Percentiles rank a stretch among this genome's conserved stretches.
Evolutionary conservation across 495 filamentous ascomycete species (phyloP).

Genomic region (Oleoguttula mirabilis): DNA sequence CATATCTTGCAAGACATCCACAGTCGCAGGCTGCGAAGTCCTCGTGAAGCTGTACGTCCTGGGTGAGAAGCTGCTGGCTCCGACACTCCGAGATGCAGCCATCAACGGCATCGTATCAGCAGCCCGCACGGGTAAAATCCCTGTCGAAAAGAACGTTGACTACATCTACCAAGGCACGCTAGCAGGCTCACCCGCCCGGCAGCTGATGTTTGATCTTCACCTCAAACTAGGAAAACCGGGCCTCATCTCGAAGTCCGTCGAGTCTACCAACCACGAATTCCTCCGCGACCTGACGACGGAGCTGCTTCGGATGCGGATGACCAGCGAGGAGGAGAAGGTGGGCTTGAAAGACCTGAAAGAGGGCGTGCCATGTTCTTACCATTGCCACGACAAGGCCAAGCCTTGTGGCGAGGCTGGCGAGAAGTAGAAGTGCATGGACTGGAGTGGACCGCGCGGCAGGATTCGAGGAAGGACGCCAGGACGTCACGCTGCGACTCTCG

Average conservation of each 20-base stretch:
- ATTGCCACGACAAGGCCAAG: not conserved
- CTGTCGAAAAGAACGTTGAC: too few relatives aligned
- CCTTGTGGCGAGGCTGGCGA: too few relatives aligned
- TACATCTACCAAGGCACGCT: not conserved
- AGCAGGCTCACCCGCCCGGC: not conserved
- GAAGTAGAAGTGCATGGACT: not conserved
- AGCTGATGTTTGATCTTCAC: not conserved
- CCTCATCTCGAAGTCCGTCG: not conserved
- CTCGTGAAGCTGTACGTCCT: not conserved
- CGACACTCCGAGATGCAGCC: too few relatives aligned
- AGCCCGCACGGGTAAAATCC: too few relatives aligned
- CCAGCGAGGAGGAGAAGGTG: too few relatives aligned
- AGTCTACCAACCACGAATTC: not conserved
- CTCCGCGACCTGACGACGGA: not conserved
- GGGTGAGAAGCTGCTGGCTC: not conserved
- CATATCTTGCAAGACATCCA: not conserved
- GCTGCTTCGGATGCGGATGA: not conserved
- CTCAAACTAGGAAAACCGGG: not conserved
- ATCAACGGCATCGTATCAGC: too few relatives aligned
- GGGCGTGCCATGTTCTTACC: not conserved
- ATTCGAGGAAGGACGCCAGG: too few relatives aligned
- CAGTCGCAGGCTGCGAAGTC: not conserved
- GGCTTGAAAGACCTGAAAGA: not conserved
- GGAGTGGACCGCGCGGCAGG: not conserved
- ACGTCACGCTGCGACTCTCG: too few relatives aligned